Evolutionary conservation across 208 protist genomes (phyloP), one percentile per base, ranked within the genome.

Genomic region (Porcisia deanei): DNA sequence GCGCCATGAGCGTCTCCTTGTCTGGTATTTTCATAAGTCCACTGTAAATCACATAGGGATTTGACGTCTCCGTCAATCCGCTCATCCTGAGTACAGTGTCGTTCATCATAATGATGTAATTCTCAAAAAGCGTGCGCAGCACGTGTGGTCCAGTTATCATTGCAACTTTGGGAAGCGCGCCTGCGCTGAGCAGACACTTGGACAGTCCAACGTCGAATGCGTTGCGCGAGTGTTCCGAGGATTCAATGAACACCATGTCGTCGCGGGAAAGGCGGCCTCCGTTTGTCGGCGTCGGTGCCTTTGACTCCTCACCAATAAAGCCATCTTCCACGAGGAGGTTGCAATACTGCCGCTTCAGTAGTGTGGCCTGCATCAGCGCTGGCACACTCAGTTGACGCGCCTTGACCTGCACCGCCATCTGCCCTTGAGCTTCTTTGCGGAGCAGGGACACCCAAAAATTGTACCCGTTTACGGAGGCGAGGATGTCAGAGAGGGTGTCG

Each of bases 401-500:
- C 60, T 89, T 76, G 37, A 94, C 73, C 67, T 81, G 78, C 53
- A 64, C 69, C 9, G 85, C 75, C 12, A 91, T 82, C 61, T 88
- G 77, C 34, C 69, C 77, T 8, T 87, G 81, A 20, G 83, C 39
- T 63, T 87, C 81, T 14, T 76, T n/a, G 58, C 84, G 57, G 63
- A 85, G 82, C 52, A 88, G 71, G 39, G 85, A 66, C 0, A 88
- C 85, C 93, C 95, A 99, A 72, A 88, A 92, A 77, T 98, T 96
- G 86, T 94, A 99, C 6, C 86, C 96, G 80, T 98, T 97, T 37
- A 97, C 73, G 16, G 81, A 79, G 22, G 89, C 91, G 70, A 99
- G 87, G 60, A 80, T 84, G 84, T 99, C 97, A 2, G 92, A 96
- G 43, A 87, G 73, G 1, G 92, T 93, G 74, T 83, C 78, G 16